Evolutionary conservation across 352 stramenopile species (phyloP), one percentile per base, ranked within the genome.

Genomic region (Poterioochromonas sp.): DNA sequence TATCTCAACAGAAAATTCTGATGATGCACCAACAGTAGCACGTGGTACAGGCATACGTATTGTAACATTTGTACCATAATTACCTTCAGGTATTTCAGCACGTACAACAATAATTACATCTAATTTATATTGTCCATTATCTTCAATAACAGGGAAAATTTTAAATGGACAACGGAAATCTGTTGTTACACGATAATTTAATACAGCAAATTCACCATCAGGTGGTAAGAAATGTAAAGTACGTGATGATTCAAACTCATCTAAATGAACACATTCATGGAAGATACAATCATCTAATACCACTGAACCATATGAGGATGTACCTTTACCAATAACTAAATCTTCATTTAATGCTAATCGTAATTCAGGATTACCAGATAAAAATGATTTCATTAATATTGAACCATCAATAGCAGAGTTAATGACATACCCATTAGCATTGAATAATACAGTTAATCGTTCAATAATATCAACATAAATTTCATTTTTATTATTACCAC

Each of bases 401-500:
- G 8, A 43, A 65, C 94, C 93, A 81, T 99, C 95, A 81, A 99
- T 98, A 44, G 91, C 96, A 39, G 91, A 95, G 80, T 98, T 98
- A 68, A 99, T 89, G 77, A 98, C 93, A 79, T 97, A 94, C 58
- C 95, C 95, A 73, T 94, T 94, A 18, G 90, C 90, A 40, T 91
- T 95, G 81, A 98, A 98, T n/a, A 98, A 86, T 35, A 98, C 90
- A 81, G 96, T 97, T 44, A 99, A 87, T 37, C 94, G 87, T 88
- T 99, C 95, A 70, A 98, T 83, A 83, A 99, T 98, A 84, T 99
- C 95, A 51, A 98, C 97, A 85, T 98, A 99, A 40, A 99, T 96
- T 82, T 99, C 95, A 86, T 98, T 98, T 79, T 97, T 93, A 82
- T 93, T 86, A 76, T 88, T 89, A 20, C 69, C 80, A 35, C 40